Evolutionary conservation across 768 basidiomycete species (phyloP), one percentile per base, ranked within the genome.

Genomic region (Coprinopsis strossmayeri): DNA sequence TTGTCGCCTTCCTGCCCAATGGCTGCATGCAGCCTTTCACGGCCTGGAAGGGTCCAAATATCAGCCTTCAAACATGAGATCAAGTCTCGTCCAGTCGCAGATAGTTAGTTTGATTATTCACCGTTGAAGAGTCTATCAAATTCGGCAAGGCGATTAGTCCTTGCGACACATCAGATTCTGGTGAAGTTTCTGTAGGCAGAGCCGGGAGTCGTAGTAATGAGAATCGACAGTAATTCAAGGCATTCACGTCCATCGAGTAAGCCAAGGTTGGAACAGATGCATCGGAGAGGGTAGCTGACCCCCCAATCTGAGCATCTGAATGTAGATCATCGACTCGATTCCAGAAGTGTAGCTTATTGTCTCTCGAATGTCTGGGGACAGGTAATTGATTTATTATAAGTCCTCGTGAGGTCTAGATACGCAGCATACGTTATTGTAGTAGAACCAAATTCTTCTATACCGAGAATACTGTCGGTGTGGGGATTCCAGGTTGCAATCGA

Each of bases 191-290:
- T 24, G 46, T 18, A 35, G 37, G 20, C 30, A 28, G 12, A 21
- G 37, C 23, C 9, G 21, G n/a, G n/a, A 52, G 46, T 26, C 32
- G 57, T 26, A 87, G 61, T 2, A 97, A 69, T 5, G 89, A 86
- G 64, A 96, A 93, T 1, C 86, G 81, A 65, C 95, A 98, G 62
- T 87, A 97, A 59, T 95, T 96, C 48, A 98, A 73, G 1, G 95
- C 84, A 60, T 99, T 99, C 51, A 94, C 83, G 58, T 92, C 88
- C 62, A 98, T 67, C 0, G 87, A 85, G 56, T 83, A 85, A 10
- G 66, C 61, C 2, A 88, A 62, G 5, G 60, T 51, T 2, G 87
- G 87, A 0, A 65, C 64, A 1, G 75, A 69, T 5, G 77, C 62
- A 24, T 69, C 73, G 1, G 76, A 67, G 32, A 76, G 57, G 0